phyloP scores from a whole-genome alignment of 352 stramenopile genomes.

The Phytopythium boreale region DNA sequence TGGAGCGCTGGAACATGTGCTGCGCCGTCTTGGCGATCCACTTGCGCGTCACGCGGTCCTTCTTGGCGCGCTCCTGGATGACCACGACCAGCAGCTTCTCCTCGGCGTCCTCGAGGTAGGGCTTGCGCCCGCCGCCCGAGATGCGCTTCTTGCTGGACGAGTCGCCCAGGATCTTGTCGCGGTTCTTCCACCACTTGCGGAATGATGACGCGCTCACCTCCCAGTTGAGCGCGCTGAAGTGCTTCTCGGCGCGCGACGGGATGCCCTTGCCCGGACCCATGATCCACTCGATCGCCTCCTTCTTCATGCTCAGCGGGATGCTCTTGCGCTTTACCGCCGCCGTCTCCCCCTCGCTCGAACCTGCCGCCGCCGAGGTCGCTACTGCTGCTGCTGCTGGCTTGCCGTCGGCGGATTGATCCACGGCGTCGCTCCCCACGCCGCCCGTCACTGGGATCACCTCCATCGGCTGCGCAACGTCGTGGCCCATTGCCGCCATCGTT shows the following conservation, averaged over 20 bases:
- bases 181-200: slow-evolving; percentile 85
- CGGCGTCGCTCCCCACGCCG: slow-evolving; percentile 13
- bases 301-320: slow-evolving; percentile 79
- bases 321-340: slow-evolving; percentile 58
- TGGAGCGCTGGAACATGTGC: slow-evolving; percentile 81
- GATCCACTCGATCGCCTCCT: slow-evolving; percentile 82
- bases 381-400: background rate
- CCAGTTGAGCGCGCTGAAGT: slow-evolving; percentile 70
- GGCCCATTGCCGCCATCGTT: slow-evolving; percentile 1
- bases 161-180: slow-evolving; percentile 73
- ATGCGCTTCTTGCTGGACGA: slow-evolving; percentile 72
- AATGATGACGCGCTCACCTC: slow-evolving; percentile 77
- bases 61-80: slow-evolving; percentile 75
- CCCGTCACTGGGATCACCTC: slow-evolving; percentile 30
- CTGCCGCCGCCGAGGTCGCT: background rate
- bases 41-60: slow-evolving; percentile 75
- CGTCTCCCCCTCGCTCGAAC: background rate
- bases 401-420: background rate
- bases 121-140: slow-evolving; percentile 63
- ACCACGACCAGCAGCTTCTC: slow-evolving; percentile 72
- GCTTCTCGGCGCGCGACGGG: slow-evolving; percentile 65
- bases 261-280: slow-evolving; percentile 66
- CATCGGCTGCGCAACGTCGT: slow-evolving; percentile 8
- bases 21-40: slow-evolving; percentile 84
- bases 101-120: slow-evolving; percentile 62